Evolutionary conservation across 805 yeast species (phyloP).

Genomic region (Wickerhamiella occidentalis): DNA sequence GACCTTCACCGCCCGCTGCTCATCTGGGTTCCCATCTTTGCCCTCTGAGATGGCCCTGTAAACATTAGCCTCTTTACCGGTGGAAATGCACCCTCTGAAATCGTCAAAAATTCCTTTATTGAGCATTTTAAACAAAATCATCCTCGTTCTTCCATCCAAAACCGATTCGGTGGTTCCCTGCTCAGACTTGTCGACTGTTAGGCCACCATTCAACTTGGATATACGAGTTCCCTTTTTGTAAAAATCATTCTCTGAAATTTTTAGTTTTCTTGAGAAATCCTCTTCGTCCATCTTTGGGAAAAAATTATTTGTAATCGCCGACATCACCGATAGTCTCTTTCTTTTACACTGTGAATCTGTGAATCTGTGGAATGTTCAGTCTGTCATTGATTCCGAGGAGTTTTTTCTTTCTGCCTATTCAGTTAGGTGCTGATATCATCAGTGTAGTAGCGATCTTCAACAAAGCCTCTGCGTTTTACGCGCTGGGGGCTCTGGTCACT

Average conservation of each 20-base stretch:
- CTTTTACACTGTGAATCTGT: too few relatives aligned
- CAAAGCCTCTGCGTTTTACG: slow-evolving; percentile 82
- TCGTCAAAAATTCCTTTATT: slow-evolving; percentile 73
- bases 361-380: too few relatives aligned
- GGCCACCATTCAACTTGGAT: slow-evolving; percentile 18
- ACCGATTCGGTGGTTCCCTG: slow-evolving; percentile 97
- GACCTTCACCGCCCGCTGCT: slow-evolving; percentile 75
- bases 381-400: slow-evolving; percentile 34
- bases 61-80: slow-evolving; percentile 98
- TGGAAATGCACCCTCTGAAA: slow-evolving; percentile 85
- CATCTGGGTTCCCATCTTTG: slow-evolving; percentile 1
- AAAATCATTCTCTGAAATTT: slow-evolving; percentile 19
- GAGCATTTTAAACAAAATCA: slow-evolving; percentile 67
- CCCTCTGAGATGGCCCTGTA: slow-evolving; percentile 51
- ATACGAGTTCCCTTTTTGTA: slow-evolving; percentile 22
- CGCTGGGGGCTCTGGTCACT: slow-evolving; percentile 72
- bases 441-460: slow-evolving; percentile 67
- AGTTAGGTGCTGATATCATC: slow-evolving; percentile 74
- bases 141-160: slow-evolving; percentile 83
- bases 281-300: slow-evolving; percentile 2
- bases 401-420: slow-evolving; percentile 64
- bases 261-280: slow-evolving; percentile 16
- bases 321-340: not conserved
- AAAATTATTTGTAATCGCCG: slow-evolving; percentile 9
- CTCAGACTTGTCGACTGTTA: slow-evolving; percentile 59